Conservation (phyloP, 2,329 filamentous ascomycete genomes). For the Acrodontium crateriforme region DNA sequence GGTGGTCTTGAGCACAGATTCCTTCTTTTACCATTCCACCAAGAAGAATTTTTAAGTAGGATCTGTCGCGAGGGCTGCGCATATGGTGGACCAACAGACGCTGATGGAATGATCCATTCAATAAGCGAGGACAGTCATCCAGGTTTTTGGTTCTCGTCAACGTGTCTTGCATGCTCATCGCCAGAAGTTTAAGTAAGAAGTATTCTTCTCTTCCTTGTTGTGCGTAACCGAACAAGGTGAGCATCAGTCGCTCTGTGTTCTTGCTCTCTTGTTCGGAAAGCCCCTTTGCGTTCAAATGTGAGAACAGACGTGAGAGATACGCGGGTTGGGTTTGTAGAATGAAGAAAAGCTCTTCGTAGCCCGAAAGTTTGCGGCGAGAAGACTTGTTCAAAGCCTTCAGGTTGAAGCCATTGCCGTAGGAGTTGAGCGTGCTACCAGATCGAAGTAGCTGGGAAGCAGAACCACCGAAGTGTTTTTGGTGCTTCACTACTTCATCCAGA, state of each 20-base stretch:
- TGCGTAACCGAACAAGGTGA: slow-evolving; percentile 93
- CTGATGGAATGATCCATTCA: slow-evolving; percentile 81
- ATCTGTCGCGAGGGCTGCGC: slow-evolving; percentile 79
- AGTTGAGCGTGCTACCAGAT: slow-evolving; percentile 23
- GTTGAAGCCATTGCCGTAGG: slow-evolving; percentile 74
- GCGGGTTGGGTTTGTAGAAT: slow-evolving; percentile 91
- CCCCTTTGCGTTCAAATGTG: slow-evolving; percentile 65
- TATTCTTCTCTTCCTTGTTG: slow-evolving; percentile 96
- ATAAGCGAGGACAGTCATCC: slow-evolving; percentile 63
- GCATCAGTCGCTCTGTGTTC: slow-evolving; percentile 81
- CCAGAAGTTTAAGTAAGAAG: slow-evolving; percentile 80
- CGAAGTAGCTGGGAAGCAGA: slow-evolving; percentile 20
- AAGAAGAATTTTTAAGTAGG: slow-evolving; percentile 77
- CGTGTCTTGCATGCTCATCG: slow-evolving; percentile 72
- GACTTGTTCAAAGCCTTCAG: slow-evolving; percentile 96
- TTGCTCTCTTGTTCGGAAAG: slow-evolving; percentile 86
- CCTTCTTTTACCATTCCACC: slow-evolving; percentile 79
- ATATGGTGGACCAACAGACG: slow-evolving; percentile 79
- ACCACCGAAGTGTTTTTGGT: slow-evolving; percentile 91
- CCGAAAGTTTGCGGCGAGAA: slow-evolving; percentile 85
- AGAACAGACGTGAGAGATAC: slow-evolving; percentile 82
- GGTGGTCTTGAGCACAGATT: slow-evolving; percentile 77
- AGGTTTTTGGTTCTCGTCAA: slow-evolving; percentile 58
- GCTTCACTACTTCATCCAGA: slow-evolving; percentile 89
- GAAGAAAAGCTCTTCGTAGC: slow-evolving; percentile 97